A percentile compares a stretch with the other conserved stretches of the same genome.
phyloP scores from a whole-genome alignment of 257 asterid genomes.

The Nemophila menziesii region DNA sequence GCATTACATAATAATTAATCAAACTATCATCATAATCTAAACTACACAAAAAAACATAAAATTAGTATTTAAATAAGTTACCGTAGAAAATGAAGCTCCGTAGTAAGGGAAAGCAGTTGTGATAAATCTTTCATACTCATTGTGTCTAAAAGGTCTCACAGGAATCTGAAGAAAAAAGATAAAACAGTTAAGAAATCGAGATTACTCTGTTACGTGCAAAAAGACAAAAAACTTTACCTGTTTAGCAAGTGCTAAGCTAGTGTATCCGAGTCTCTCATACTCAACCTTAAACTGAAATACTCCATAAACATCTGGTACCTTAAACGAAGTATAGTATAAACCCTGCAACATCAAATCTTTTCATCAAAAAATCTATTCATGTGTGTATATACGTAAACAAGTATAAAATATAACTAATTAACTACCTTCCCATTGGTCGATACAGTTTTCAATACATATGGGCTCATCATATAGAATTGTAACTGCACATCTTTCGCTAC shows the following conservation, averaged over 20 bases:
- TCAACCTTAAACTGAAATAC: constrained; percentile 89
- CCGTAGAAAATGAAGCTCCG: constrained; percentile 82
- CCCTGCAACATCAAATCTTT: constrained; percentile 32
- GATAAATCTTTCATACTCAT: constrained; percentile 84
- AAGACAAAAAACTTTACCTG: constrained; percentile 32
- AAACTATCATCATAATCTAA: neutral
- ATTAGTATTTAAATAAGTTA: constrained; percentile 9
- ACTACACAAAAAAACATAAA: too few species aligned
- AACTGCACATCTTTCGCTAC: constrained; percentile 71
- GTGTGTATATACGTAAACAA: neutral
- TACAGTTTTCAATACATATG: constrained; percentile 69
- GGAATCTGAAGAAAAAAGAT: constrained; percentile 51
- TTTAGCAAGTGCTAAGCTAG: constrained; percentile 56
- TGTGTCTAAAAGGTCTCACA: constrained; percentile 86
- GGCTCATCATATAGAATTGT: constrained; percentile 93
- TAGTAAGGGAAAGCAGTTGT: constrained; percentile 85
- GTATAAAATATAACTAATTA: neutral
- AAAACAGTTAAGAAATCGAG: neutral
- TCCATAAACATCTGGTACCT: constrained; percentile 88
- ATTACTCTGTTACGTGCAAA: too few species aligned
- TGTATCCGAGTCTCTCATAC: constrained; percentile 68
- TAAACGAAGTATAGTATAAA: constrained; percentile 58
- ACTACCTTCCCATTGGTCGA: constrained; percentile 56
- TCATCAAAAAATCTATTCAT: neutral
- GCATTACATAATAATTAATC: constrained; percentile 1